phyloP scores from a whole-genome alignment of 1,284 basidiomycete species.

The Neonothopanus nambi region DNA sequence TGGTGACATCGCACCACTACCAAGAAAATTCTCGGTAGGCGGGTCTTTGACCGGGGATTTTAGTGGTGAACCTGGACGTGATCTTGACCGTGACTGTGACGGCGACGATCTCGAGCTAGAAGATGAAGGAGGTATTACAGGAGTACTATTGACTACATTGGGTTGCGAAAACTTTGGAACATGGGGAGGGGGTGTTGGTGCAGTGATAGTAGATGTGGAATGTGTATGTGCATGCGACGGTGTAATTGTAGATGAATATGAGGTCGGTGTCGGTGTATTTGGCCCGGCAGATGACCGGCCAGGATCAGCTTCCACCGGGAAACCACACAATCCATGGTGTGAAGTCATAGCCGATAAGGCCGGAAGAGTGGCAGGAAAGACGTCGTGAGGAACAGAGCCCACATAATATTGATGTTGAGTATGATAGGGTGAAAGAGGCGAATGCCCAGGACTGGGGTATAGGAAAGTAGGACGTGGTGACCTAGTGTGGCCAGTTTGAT shows the following conservation, averaged over 20 bases:
- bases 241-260: slow-evolving; percentile 17
- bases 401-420: slow-evolving; percentile 27
- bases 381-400: slow-evolving; percentile 32
- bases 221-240: slow-evolving; percentile 38
- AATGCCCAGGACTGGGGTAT: slow-evolving; percentile 41
- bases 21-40: slow-evolving; percentile 16
- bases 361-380: slow-evolving; percentile 38
- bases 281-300: slow-evolving; percentile 33
- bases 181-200: slow-evolving; percentile 35
- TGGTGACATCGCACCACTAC: slow-evolving; percentile 5
- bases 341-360: slow-evolving; percentile 21
- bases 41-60: background rate
- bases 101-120: slow-evolving; percentile 19
- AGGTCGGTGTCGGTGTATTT: slow-evolving; percentile 42
- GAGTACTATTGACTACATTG: slow-evolving; percentile 24
- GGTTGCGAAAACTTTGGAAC: slow-evolving; percentile 27
- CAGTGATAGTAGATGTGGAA: slow-evolving; percentile 40
- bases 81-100: slow-evolving; percentile 5
- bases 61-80: background rate
- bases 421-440: slow-evolving; percentile 36
- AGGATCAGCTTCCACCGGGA: slow-evolving; percentile 15
- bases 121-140: slow-evolving; percentile 14
- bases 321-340: slow-evolving; percentile 27
- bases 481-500: slow-evolving; percentile 40
- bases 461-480: slow-evolving; percentile 18